These are phyloP conservation scores for Crassisporium funariophilum DNA, from an alignment of 768 basidiomycete genomes.

Conservation along the genomic window DNA sequence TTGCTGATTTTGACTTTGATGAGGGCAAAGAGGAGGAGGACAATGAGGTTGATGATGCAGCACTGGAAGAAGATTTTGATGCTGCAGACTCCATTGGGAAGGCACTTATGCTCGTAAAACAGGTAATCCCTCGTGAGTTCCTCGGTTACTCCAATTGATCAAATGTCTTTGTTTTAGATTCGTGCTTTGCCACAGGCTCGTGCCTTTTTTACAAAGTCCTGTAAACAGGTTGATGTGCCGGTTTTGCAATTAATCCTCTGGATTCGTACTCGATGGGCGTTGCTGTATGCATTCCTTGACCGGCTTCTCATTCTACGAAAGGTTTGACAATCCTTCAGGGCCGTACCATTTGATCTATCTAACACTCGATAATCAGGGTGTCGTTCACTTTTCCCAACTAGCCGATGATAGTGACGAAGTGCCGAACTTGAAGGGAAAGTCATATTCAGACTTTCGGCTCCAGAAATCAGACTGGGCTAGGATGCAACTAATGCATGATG, in stretches of 20 bases:
- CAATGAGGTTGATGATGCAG: slow-evolving; percentile 5
- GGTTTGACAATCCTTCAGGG: slow-evolving; percentile 1
- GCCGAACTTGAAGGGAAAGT: slow-evolving; percentile 27
- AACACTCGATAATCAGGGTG: slow-evolving; percentile 19
- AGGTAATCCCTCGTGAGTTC: slow-evolving; percentile 20
- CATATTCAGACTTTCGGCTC: slow-evolving; percentile 24
- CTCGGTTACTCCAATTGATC: neutral
- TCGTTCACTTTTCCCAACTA: slow-evolving; percentile 19
- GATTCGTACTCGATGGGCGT: slow-evolving; percentile 31
- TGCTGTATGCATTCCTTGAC: slow-evolving; percentile 25
- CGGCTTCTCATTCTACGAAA: slow-evolving; percentile 9
- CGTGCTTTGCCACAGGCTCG: slow-evolving; percentile 26
- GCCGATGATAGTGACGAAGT: slow-evolving; percentile 23
- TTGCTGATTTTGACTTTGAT: too few relatives aligned
- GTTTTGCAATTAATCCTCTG: slow-evolving; percentile 28
- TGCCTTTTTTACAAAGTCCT: slow-evolving; percentile 22
- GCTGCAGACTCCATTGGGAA: slow-evolving; percentile 25
- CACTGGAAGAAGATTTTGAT: slow-evolving; percentile 11
- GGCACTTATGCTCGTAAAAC: slow-evolving; percentile 22
- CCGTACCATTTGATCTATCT: neutral
- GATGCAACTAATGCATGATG: slow-evolving; percentile 24
- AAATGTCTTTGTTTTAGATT: slow-evolving; percentile 17
- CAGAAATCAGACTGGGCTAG: slow-evolving; percentile 22
- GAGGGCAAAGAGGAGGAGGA: slow-evolving; percentile 1
- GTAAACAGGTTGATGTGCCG: slow-evolving; percentile 17